Evolutionary conservation across 2,329 filamentous ascomycete genomes (phyloP), one percentile per base, ranked within the genome.

Genomic region (Alternaria rosae): DNA sequence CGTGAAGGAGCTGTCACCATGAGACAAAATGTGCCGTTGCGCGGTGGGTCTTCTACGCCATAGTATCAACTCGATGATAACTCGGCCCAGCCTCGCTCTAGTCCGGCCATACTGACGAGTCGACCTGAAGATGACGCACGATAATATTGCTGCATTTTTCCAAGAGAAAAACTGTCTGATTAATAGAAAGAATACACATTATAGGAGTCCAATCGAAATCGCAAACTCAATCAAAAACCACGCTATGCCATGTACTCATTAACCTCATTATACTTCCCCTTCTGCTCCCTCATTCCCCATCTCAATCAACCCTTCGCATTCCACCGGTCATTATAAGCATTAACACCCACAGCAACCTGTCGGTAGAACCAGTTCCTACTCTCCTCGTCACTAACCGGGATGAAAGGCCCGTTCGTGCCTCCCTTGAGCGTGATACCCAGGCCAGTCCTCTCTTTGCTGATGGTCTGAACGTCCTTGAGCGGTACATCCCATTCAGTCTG

Each of bases 401-500:
- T 89, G 75, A 98, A 99, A 3, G 95, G 95, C 0, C 95, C 95
- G 76, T 97, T 97, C 3, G 91, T 92, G 4, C 94, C 94, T 11
- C 94, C 94, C 70, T 97, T 91, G 68, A 98, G 82, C 48, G 92
- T 90, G 65, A 99, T 87, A 69, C 92, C 94, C 81, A 99, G 89
- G 0, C 95, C 96, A 0, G 95, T 99, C 54, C 95, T 85, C 84
- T 99, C 96, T 83, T 98, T 99, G 47, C 91, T 92, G 68, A 99
- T 98, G 0, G 94, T 98, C 84, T 98, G 94, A 20, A 99, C 89
- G 77, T 99, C 95, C 76, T 95, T 97, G 68, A 99, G 85, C 25
- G 93, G 92, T 11, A 98, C 93, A 74, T 99, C 95, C 95, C 95
- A 99, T 80, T 98, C 94, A 17, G 90, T 94, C 55, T 88, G 90